Percentiles rank a stretch among this genome's conserved stretches.
Conservation (phyloP, 495 filamentous ascomycete species). For the Daldinia decipiens region DNA sequence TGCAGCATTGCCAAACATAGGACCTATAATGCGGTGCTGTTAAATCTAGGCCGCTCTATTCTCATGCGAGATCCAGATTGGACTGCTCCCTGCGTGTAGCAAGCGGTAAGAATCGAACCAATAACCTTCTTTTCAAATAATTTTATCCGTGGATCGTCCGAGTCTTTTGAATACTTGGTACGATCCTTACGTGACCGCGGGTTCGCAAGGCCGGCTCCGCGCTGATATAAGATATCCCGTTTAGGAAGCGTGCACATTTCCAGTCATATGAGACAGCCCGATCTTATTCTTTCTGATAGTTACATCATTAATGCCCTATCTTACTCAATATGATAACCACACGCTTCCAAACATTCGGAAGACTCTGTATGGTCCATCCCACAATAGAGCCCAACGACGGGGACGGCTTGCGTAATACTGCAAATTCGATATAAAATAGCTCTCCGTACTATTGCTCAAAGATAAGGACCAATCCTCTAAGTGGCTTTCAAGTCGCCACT, state of each 20-base stretch:
- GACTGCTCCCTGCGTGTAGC: conserved; percentile 9
- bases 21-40: neutral
- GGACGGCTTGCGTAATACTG: neutral
- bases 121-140: conserved; percentile 2
- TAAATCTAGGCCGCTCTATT: conserved; percentile 3
- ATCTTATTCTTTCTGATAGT: conserved; percentile 1
- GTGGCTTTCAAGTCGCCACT: neutral
- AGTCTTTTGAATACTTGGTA: conserved; percentile 2
- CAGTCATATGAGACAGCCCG: neutral
- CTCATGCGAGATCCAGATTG: conserved; percentile 8
- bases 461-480: neutral
- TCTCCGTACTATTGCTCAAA: neutral
- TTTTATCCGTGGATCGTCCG: neutral
- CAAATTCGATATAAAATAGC: neutral
- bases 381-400: neutral
- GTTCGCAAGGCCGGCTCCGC: conserved; percentile 6
- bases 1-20: neutral
- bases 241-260: neutral
- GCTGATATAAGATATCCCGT: neutral
- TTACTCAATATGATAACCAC: neutral
- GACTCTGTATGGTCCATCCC: neutral
- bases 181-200: neutral
- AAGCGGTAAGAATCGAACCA: conserved; percentile 1
- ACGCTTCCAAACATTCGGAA: neutral
- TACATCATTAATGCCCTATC: conserved; percentile 2